Base-by-base conservation (phyloP, 306 rosid genomes). In the Dryas drummondii region DNA sequence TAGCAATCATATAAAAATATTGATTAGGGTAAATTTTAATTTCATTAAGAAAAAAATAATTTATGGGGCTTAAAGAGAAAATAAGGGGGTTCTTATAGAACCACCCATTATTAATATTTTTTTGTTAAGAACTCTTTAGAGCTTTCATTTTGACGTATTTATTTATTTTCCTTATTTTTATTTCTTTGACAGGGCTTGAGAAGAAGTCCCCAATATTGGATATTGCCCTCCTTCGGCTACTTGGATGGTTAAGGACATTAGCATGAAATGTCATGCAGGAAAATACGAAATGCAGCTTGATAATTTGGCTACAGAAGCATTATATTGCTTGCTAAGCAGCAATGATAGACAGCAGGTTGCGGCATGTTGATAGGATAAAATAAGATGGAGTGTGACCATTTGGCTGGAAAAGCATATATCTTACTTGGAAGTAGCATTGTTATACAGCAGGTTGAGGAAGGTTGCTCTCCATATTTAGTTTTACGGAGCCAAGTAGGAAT, bases 201-300 rank as follows among this genome's bases (percentile, higher is more conserved):
- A 88, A 90, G 80, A 94, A 90, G 85, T 91, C 96, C 32, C 92
- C 92, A n/a, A 60, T 85, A 62, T 82, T 90, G 87, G 99, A 94
- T 76, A 71, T 82, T 46, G 84, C 80, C 86, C 98, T 87, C 71
- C 98, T 90, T 82, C 72, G 86, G 51, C 75, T 87, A 71, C 97
- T 92, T 52, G 81, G 92, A 72, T 94, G 97, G 98, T 86, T 92
- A 3, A 85, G 96, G 78, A 84, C 93, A 75, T 67, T 94, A 70
- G 97, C 97, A 57, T 89, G 91, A 93, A 77, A 47, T 52, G n/a
- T 40, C 50, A 17, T 61, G 45, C 27, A 49, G 66, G 63, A 66
- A 68, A 69, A 37, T 16, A 22, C 26, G 74, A 11, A 65, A 46
- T 44, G 54, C 72, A 53, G 53, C 53, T 44, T 11, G 26, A 51